Conservation (phyloP, 768 basidiomycete species). For the Mrakia gelida region DNA sequence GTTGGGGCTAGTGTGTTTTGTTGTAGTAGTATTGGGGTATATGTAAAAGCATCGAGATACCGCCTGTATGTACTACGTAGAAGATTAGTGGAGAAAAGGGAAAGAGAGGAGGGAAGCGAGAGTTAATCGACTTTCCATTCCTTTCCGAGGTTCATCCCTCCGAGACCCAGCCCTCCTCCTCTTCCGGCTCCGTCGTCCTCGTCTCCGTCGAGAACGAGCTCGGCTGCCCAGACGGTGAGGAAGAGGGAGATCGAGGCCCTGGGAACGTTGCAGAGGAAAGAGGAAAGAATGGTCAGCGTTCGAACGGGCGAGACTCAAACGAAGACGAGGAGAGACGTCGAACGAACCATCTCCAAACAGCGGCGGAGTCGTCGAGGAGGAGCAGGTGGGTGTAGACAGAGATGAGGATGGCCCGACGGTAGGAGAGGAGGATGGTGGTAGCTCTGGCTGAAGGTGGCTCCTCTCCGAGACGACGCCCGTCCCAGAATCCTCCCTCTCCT, state of each 20-base stretch:
- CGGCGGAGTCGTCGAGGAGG: constrained; percentile 31
- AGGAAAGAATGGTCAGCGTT: neutral
- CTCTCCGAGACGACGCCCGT: constrained; percentile 63
- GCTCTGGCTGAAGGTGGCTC: constrained; percentile 51
- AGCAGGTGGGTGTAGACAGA: constrained; percentile 83
- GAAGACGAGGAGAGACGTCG: neutral
- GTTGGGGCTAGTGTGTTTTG: no score
- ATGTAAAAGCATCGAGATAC: no score
- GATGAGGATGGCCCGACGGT: constrained; percentile 76
- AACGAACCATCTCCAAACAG: constrained; percentile 9
- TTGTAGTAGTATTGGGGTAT: no score
- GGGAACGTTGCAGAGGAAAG: neutral
- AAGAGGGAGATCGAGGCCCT: constrained; percentile 28
- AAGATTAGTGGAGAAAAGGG: no score
- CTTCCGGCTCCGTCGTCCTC: constrained; percentile 16
- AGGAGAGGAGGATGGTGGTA: constrained; percentile 69
- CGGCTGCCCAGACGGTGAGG: constrained; percentile 30
- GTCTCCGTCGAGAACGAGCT: constrained; percentile 26
- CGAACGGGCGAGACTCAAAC: no score
- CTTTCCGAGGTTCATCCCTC: constrained; percentile 15
- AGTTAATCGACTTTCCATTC: constrained; percentile 26
- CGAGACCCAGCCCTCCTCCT: constrained; percentile 6
- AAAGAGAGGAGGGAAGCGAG: neutral
- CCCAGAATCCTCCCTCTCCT: constrained; percentile 68
- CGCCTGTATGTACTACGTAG: no score